These are phyloP conservation scores for Calonectria hongkongensis DNA, from an alignment of 2,329 filamentous ascomycete species.

Conservation along the genomic window DNA sequence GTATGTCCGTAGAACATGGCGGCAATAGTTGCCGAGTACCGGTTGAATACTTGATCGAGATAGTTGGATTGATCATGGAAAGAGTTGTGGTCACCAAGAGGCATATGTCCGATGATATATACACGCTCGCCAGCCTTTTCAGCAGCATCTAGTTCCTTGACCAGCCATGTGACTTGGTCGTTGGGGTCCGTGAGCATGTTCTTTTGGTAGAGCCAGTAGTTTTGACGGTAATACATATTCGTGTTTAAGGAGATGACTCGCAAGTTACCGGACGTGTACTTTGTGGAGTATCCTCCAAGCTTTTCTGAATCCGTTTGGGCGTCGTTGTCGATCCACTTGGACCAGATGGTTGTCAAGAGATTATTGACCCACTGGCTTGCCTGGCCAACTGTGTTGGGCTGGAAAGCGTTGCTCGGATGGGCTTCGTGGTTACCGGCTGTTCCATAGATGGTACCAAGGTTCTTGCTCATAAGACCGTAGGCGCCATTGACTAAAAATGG, in stretches of 20 bases:
- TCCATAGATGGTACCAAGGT: slow-evolving; percentile 68
- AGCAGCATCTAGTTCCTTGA: slow-evolving; percentile 70
- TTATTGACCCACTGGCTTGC: slow-evolving; percentile 73
- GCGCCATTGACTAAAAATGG: slow-evolving; percentile 63
- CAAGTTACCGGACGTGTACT: slow-evolving; percentile 67
- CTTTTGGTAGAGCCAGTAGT: slow-evolving; percentile 73
- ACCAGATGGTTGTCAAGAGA: slow-evolving; percentile 67
- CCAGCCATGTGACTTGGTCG: slow-evolving; percentile 72
- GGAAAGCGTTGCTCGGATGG: slow-evolving; percentile 71
- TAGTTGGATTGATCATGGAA: slow-evolving; percentile 72
- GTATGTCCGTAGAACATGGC: slow-evolving; percentile 76
- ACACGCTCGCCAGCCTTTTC: slow-evolving; percentile 71
- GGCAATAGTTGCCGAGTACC: slow-evolving; percentile 72
- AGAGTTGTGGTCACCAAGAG: slow-evolving; percentile 69
- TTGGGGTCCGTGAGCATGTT: slow-evolving; percentile 70
- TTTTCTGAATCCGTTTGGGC: slow-evolving; percentile 57
- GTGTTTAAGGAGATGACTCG: slow-evolving; percentile 77
- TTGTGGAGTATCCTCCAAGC: slow-evolving; percentile 70
- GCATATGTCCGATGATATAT: slow-evolving; percentile 76
- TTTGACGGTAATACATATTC: slow-evolving; percentile 75
- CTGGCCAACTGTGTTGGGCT: slow-evolving; percentile 62
- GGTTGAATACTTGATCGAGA: slow-evolving; percentile 71
- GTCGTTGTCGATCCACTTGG: slow-evolving; percentile 65
- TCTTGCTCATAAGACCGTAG: slow-evolving; percentile 67
- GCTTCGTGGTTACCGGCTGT: slow-evolving; percentile 76